These are phyloP conservation scores for Cystoisospora suis DNA, from an alignment of 169 alveolate species.

Conservation along the genomic window DNA sequence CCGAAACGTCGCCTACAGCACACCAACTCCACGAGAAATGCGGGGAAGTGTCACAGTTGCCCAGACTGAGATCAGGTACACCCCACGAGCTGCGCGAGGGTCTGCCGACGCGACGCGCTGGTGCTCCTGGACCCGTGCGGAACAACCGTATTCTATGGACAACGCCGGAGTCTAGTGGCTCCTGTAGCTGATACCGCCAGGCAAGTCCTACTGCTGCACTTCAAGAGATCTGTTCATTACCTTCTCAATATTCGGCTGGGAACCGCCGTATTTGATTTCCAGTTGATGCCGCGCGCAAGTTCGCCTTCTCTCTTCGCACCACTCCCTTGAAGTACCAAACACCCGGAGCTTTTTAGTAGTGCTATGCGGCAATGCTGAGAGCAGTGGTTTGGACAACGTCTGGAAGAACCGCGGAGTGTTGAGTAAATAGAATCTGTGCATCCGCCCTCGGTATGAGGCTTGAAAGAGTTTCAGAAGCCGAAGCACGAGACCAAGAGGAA, in stretches of 20 bases:
- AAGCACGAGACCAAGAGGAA: slow-evolving; percentile 29
- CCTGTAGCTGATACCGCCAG: too few species aligned
- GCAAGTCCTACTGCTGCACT: too few species aligned
- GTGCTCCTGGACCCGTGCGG: too few species aligned
- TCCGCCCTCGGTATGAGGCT: slow-evolving; percentile 28
- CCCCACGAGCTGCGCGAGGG: too few species aligned
- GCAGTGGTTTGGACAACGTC: not conserved
- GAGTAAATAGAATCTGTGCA: slow-evolving; percentile 5
- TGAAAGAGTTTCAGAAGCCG: not conserved
- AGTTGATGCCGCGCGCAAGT: not conserved
- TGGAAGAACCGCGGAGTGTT: slow-evolving; percentile 42
- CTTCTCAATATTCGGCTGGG: not conserved
- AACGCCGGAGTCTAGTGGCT: too few species aligned
- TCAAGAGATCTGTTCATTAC: too few species aligned
- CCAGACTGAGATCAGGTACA: too few species aligned
- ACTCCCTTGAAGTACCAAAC: not conserved
- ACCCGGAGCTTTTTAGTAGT: slow-evolving; percentile 17
- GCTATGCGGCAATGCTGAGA: not conserved
- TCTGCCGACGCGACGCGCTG: too few species aligned
- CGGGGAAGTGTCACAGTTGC: too few species aligned
- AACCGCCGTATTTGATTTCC: slow-evolving; percentile 24
- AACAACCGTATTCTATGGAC: too few species aligned
- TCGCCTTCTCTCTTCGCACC: not conserved
- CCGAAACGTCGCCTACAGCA: too few species aligned
- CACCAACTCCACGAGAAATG: too few species aligned